Base-by-base conservation (phyloP, 345 rosid species). In the Pelargonium nanum region DNA sequence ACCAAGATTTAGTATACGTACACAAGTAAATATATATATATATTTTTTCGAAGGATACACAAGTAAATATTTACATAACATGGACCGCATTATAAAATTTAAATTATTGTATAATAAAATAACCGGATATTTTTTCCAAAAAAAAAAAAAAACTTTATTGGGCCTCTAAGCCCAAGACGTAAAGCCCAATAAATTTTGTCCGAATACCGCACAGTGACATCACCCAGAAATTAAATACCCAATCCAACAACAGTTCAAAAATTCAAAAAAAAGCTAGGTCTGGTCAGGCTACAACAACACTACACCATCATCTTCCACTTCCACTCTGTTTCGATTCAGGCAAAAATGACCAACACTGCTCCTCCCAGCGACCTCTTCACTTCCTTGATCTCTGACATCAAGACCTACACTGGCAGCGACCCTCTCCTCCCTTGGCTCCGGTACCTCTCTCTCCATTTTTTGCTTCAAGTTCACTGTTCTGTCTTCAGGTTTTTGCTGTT, bases 351-450 rank as follows among this genome's bases (percentile, higher is more conserved):
- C 60, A 66, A 59, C 54, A 74, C 71, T 2, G 54, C 62, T 58
- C 72, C 67, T 63, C 69, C 65, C 68, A 76, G 65, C 71, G 77
- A 71, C 24, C 75, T 85, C 26, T 70, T 92, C 70, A 74, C 91
- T 72, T 82, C 98, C 24, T 51, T 89, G 28, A 74, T 89, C 30
- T 82, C 87, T 5, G 96, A 89, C 56, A 87, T 92, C 77, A 77
- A 87, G 72, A 74, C 89, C 62, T 89, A 87, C 80, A 52, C 85
- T 2, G 98, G 98, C 62, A 73, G 82, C 56, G 96, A 92, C 57
- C 84, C 85, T 53, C 85, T 92, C 40, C 88, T 87, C 60, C 98
- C 98, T 0, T 89, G 98, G 97, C 84, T 92, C 70, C 80, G 91
- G 98, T 89, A 78, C 69, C 66, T 22, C 34, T 65, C 56, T 54